Evolutionary conservation across 1,284 basidiomycete species (phyloP), one percentile per base, ranked within the genome.

Genomic region (Peniophora sp.): DNA sequence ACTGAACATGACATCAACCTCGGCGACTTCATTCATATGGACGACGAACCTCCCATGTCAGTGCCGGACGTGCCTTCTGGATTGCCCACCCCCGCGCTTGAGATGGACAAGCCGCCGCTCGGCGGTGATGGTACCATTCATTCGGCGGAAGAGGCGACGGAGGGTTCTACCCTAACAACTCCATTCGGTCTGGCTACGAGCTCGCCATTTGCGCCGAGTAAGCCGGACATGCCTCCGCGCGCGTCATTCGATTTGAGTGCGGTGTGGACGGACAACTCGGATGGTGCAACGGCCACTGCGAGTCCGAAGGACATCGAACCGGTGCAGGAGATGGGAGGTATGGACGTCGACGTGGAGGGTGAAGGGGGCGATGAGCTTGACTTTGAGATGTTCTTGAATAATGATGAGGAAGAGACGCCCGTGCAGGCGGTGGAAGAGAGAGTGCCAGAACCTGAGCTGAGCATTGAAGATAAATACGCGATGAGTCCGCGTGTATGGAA

Each of bases 381-480:
- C 62, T 89, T 91, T 59, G 88, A 90, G 56, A 88, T 89, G 81
- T 85, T 91, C 60, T 64, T 91, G 44, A 79, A 78, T 51, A 76
- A 85, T 54, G 79, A 76, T 55, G 75, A 75, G 18, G 67, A 74
- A 11, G 68, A 72, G 2, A 51, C 60, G 23, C 54, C 59, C 18
- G 58, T 66, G 2, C 65, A 72, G 42, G 64, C 69, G n/a, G 63
- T 51, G 9, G 57, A 58, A 62, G 50, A 52, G 22, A 48, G 41
- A 23, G 57, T 50, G 18, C 52, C 60, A 8, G 58, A 63, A 45
- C 51, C 52, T 48, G 49, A 23, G 43, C 49, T 47, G 5, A 53
- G 50, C 23, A 53, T 53, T 15, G 48, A 60, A 23, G 52, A 48
- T 15, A 20, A 44, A 11, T 80, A 85, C 55, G 77, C 83, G 49